phyloP scores from a whole-genome alignment of 805 yeast genomes.

The Starmerella stigmatis region DNA sequence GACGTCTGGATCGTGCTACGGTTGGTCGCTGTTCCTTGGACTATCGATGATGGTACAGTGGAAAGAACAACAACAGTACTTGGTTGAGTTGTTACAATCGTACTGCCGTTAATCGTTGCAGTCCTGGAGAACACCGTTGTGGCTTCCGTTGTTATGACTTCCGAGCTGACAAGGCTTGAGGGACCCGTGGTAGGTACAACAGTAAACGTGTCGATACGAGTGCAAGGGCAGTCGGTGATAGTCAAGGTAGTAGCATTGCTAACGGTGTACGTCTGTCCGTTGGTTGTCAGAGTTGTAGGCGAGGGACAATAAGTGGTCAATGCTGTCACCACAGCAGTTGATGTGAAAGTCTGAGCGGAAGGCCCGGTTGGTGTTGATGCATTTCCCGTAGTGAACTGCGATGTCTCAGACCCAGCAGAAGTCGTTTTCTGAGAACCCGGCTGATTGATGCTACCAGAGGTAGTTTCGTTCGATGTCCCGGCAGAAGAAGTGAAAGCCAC shows the following conservation, averaged over 20 bases:
- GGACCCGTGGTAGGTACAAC: background rate
- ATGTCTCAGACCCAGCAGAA: too few relatives aligned
- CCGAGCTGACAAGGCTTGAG: too few relatives aligned
- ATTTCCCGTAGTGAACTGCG: too few relatives aligned
- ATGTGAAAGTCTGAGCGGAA: background rate
- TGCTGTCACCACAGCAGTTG: conserved; percentile 24
- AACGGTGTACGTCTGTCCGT: conserved; percentile 30
- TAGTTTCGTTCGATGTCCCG: background rate
- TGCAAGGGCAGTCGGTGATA: conserved; percentile 80
- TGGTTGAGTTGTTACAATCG: too few relatives aligned
- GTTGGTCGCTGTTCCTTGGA: too few relatives aligned
- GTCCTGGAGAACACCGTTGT: too few relatives aligned
- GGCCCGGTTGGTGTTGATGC: too few relatives aligned
- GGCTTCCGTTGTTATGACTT: too few relatives aligned
- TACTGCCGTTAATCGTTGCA: too few relatives aligned
- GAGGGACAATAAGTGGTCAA: conserved; percentile 71
- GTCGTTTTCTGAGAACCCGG: background rate
- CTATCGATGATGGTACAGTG: too few relatives aligned
- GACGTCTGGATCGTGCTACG: too few relatives aligned
- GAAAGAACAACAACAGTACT: too few relatives aligned
- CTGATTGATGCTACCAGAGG: background rate
- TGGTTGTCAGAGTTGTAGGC: conserved; percentile 48
- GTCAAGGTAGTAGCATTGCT: conserved; percentile 71
- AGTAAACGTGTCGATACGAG: conserved; percentile 36
- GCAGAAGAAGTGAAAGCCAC: background rate